Base-by-base conservation (phyloP, 768 basidiomycete species). In the Boletus pseudopeckii region DNA sequence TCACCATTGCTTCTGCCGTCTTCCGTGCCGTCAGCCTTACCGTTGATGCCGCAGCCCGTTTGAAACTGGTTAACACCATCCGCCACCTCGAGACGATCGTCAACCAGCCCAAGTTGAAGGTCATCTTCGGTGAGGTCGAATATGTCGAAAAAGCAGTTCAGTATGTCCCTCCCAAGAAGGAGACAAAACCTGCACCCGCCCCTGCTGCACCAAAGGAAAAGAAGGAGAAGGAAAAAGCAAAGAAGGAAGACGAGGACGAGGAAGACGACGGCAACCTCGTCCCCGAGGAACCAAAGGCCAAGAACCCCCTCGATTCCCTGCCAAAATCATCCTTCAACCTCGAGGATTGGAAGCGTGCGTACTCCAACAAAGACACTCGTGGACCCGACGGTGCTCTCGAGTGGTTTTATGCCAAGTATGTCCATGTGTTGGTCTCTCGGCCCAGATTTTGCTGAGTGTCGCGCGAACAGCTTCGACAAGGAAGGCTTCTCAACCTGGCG, bases 341-440 rank as follows among this genome's bases (percentile, higher is more conserved):
- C 52, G 90, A 96, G 72, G 93, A 98, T 74, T 97, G 92, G 93
- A 98, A 98, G 73, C 86, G 92, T 42, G 88, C 90, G 41, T 99
- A 98, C 80, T 97, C 94, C 65, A 98, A 98, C 87, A 86, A 88
- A 72, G 94, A 98, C n/a, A 98, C 95, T 37, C 85, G 90, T 50
- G 92, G 90, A 36, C 61, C 88, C 17, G 84, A 72, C 41, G 94
- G 90, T 58, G 72, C 92, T 47, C 64, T 99, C 37, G 92, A 97
- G 72, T 98, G 96, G 97, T 88, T 99, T 83, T 95, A 97, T 78
- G 71, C 92, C 72, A 86, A 97, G 92, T 95, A 62, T 52, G 88
- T 53, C 15, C 4, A 20, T 7, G 8, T 30, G 5, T 22, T 49
- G 3, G 11, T 3, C 39, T 47, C 22, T 28, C 32, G 39, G 45